phyloP scores from a whole-genome alignment of 2,329 filamentous ascomycete genomes.

The Xylaria sp. region DNA sequence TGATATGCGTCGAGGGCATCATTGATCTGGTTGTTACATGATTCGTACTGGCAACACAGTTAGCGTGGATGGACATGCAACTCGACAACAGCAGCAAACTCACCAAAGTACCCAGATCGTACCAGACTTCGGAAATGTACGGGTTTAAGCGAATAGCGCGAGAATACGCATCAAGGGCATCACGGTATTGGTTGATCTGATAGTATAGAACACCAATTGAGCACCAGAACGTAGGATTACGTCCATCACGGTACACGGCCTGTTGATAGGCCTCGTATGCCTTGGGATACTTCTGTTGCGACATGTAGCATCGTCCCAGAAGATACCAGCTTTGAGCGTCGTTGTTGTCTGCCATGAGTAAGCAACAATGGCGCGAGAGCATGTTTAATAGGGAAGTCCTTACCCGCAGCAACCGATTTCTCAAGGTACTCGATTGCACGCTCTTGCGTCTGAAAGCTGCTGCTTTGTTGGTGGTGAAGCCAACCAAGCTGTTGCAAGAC shows the following conservation, averaged over 20 bases:
- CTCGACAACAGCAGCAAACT: conserved; percentile 37
- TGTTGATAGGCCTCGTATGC: conserved; percentile 98
- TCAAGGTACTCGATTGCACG: conserved; percentile 95
- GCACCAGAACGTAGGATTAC: conserved; percentile 99
- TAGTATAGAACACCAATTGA: conserved; percentile 98
- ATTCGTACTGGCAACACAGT: conserved; percentile 68
- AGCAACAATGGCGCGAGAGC: conserved; percentile 20
- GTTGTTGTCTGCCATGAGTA: conserved; percentile 63
- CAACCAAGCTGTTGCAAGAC: conserved; percentile 96
- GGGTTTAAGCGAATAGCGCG: conserved; percentile 94
- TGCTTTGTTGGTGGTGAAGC: conserved; percentile 95
- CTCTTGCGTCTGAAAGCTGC: conserved; percentile 85
- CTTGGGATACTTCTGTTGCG: conserved; percentile 97
- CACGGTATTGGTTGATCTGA: conserved; percentile 98
- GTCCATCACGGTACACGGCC: conserved; percentile 93
- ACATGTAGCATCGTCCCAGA: conserved; percentile 97
- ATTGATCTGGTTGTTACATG: conserved; percentile 96
- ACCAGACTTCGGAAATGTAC: conserved; percentile 99
- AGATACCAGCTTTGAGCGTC: conserved; percentile 99
- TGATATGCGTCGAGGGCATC: conserved; percentile 96
- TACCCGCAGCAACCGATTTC: conserved; percentile 90
- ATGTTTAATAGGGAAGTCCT: conserved; percentile 32
- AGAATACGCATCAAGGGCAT: conserved; percentile 95
- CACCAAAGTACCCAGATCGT: conserved; percentile 92
- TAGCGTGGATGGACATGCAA: conserved; percentile 23